A percentile compares a stretch with the other conserved stretches of the same genome.
phyloP scores from a whole-genome alignment of 139 green algal genomes.

The Chlamydomonas asymmetrica region DNA sequence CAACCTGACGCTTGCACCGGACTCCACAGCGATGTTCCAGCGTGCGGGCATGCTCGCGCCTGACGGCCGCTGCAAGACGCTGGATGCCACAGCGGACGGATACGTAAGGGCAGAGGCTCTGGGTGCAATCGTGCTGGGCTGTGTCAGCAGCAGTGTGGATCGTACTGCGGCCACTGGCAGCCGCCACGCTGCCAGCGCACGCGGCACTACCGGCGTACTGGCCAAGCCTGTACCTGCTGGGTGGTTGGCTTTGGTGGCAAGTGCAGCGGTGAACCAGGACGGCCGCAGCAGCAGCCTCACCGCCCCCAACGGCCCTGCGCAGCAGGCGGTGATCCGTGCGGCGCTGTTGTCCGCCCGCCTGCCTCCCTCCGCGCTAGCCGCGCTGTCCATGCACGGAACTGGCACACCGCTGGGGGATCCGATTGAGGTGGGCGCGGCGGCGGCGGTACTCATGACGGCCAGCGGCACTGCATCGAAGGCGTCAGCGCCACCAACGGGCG shows the following conservation, averaged over 20 bases:
- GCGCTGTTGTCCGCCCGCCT: conserved; percentile 48
- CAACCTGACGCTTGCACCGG: conserved; percentile 68
- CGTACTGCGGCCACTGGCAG: neutral
- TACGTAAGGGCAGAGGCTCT: conserved; percentile 80
- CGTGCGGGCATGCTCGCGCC: conserved; percentile 57
- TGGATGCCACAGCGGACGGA: conserved; percentile 75
- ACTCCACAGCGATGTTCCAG: conserved; percentile 67
- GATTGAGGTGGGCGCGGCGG: conserved; percentile 62
- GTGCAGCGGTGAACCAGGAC: conserved; percentile 88
- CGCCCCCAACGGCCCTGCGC: conserved; percentile 85
- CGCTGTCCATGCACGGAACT: conserved; percentile 79
- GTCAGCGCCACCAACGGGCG: neutral
- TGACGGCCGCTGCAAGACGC: conserved; percentile 82
- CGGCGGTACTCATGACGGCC: conserved; percentile 26
- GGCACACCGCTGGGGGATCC: conserved; percentile 79
- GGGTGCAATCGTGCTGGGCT: conserved; percentile 28
- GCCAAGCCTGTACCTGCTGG: too few species aligned
- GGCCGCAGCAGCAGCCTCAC: conserved; percentile 85
- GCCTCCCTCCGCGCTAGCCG: conserved; percentile 28
- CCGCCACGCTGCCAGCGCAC: neutral
- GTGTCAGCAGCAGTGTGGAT: neutral
- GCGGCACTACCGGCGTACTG: neutral
- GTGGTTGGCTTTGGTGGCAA: conserved; percentile 53
- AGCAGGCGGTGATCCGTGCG: conserved; percentile 74
- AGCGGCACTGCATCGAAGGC: neutral